Evolutionary conservation across 768 basidiomycete species (phyloP).

Genomic region (Tylopilus felleus): DNA sequence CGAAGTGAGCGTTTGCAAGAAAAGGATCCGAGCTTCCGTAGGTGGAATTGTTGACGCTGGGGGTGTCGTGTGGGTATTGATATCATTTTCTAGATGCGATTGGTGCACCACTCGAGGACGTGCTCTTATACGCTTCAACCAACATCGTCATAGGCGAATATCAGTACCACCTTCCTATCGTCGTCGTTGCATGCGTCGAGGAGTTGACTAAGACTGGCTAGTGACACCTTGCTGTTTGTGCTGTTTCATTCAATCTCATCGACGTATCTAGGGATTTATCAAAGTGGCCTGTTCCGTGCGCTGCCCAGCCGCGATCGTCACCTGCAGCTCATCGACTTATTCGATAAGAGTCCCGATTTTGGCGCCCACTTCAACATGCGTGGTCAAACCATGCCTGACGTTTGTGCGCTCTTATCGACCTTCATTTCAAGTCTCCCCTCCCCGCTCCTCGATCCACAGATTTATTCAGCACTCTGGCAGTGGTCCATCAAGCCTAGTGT

Average conservation of each 20-base stretch:
- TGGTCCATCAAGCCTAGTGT: slow-evolving; percentile 45
- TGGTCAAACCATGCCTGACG: slow-evolving; percentile 39
- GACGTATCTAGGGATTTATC: slow-evolving; percentile 37
- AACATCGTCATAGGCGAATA: slow-evolving; percentile 35
- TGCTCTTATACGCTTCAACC: slow-evolving; percentile 32
- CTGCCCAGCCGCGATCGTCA: slow-evolving; percentile 41
- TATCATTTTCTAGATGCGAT: slow-evolving; percentile 30
- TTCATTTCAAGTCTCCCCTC: slow-evolving; percentile 47
- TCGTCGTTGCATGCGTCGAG: slow-evolving; percentile 42
- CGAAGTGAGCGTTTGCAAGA: slow-evolving; percentile 16
- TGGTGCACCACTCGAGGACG: slow-evolving; percentile 35
- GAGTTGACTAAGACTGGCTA: slow-evolving; percentile 45
- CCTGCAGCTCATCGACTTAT: slow-evolving; percentile 36
- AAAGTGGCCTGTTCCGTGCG: slow-evolving; percentile 41
- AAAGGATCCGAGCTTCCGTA: slow-evolving; percentile 26
- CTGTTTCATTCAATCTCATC: background rate
- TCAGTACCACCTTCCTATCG: slow-evolving; percentile 37
- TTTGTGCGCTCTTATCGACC: slow-evolving; percentile 44
- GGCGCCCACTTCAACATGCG: slow-evolving; percentile 27
- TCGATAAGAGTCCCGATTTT: slow-evolving; percentile 31
- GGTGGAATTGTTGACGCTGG: slow-evolving; percentile 3
- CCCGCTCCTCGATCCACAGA: slow-evolving; percentile 41
- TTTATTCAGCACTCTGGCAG: slow-evolving; percentile 42
- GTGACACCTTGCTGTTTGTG: background rate
- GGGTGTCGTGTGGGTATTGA: background rate